Base-by-base conservation (phyloP, 192 early-diverging fungal species). In the Backusella tuberculispora region DNA sequence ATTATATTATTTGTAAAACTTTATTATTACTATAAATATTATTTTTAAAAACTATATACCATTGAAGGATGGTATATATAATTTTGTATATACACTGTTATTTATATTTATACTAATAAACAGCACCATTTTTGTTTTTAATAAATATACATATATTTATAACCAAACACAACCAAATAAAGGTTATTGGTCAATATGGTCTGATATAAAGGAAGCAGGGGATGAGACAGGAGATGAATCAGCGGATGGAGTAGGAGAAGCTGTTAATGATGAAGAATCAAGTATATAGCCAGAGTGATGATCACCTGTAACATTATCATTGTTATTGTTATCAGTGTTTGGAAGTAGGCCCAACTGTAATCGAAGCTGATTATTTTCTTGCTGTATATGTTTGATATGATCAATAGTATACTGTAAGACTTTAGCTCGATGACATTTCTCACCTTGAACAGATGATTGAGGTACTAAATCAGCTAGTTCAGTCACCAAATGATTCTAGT, bases 351-450 rank as follows among this genome's bases (percentile, higher is more conserved):
- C 75, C 13, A 79, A 42, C 56, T 79, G 71, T 5, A 13, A 5
- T 45, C 56, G 43, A 63, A 92, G 73, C 6, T 74, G 72, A 4
- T 73, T 60, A 76, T 92, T 92, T 73, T 85, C 82, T 3, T 79
- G 74, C 40, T 90, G 86, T 41, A 93, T 76, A 21, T 85, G 83
- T 67, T 83, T 87, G 76, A 93, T 90, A 66, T 93, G 88, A 12
- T 77, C 69, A 4, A 85, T 84, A 1, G 83, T 80, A 37, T 73
- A 73, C 13, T 80, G 77, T 9, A 87, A 74, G 37, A 83, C 74
- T 15, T 85, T 83, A 8, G 84, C 85, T 45, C 85, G 76, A 47
- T 87, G 85, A 13, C 78, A 78, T 69, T 87, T 87, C n/a, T 79
- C 77, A n/a, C 68, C 69, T 24, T 60, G 46, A 19, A 75, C 81